Conservation (phyloP, 768 basidiomycete species). For the Xerocomus spinulosus region DNA sequence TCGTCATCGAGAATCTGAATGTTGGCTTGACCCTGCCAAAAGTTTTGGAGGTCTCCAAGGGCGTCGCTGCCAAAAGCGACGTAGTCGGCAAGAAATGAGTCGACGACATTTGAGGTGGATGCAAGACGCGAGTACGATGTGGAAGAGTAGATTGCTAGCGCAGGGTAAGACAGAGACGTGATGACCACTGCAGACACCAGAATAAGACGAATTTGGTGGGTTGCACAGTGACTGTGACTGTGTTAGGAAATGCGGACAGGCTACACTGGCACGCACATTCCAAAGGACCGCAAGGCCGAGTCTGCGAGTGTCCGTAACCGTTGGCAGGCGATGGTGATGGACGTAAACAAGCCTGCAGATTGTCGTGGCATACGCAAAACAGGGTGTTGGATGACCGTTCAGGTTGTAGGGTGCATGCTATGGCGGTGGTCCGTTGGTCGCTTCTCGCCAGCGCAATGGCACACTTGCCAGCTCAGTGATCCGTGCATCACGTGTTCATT, state of each 20-base stretch:
- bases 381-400: constrained; percentile 6
- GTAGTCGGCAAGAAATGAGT: constrained; percentile 53
- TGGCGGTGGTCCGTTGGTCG: neutral
- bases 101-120: constrained; percentile 53
- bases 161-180: constrained; percentile 87
- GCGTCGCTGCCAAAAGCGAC: constrained; percentile 49
- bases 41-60: constrained; percentile 60
- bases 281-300: constrained; percentile 66
- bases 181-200: constrained; percentile 85
- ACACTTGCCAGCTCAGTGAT: neutral
- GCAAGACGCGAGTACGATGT: constrained; percentile 57
- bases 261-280: constrained; percentile 56
- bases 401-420: constrained; percentile 17
- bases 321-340: constrained; percentile 22
- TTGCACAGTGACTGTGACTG: constrained; percentile 71
- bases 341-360: constrained; percentile 14
- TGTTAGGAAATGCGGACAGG: constrained; percentile 3
- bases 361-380: constrained; percentile 23
- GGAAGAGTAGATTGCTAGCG: constrained; percentile 76
- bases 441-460: neutral
- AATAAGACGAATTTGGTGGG: constrained; percentile 85
- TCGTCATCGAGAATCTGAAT: constrained; percentile 68
- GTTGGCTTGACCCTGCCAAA: constrained; percentile 65
- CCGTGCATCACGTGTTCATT: constrained; percentile 19
- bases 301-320: constrained; percentile 38